A percentile compares a stretch with the other conserved stretches of the same genome.
These are phyloP conservation scores for Boletellus deceptivus DNA, from an alignment of 1,284 basidiomycete genomes.

Conservation along the genomic window DNA sequence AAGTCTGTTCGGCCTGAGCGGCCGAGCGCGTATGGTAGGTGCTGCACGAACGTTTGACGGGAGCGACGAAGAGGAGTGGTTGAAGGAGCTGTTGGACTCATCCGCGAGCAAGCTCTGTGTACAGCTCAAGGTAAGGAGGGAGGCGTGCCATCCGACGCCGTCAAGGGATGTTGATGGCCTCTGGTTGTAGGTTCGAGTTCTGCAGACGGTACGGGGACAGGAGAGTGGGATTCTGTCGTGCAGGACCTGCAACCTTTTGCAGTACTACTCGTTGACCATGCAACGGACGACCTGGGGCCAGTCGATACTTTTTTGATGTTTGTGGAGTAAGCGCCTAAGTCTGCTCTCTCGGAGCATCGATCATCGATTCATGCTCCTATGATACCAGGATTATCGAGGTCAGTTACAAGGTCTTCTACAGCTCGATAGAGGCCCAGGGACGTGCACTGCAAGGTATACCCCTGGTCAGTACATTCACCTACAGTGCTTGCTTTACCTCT, in stretches of 20 bases:
- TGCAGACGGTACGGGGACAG: constrained; percentile 90
- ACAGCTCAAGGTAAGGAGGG: constrained; percentile 70
- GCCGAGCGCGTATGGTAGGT: constrained; percentile 66
- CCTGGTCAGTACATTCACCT: constrained; percentile 49
- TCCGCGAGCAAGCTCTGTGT: constrained; percentile 83
- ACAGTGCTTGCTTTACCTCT: not conserved
- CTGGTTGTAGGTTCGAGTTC: constrained; percentile 66
- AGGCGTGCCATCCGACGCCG: not conserved
- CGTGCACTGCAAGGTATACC: constrained; percentile 68
- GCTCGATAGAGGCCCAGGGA: too few relatives aligned
- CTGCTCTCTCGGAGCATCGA: not conserved
- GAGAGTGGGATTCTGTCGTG: constrained; percentile 91
- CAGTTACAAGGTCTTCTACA: constrained; percentile 82
- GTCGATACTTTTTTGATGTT: constrained; percentile 76
- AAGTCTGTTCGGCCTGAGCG: constrained; percentile 69
- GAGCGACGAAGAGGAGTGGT: constrained; percentile 77
- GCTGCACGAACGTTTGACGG: constrained; percentile 56
- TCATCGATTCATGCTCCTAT: not conserved
- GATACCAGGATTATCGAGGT: constrained; percentile 68
- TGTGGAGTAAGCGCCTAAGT: constrained; percentile 61
- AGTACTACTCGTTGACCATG: constrained; percentile 95
- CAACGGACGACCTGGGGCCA: constrained; percentile 82
- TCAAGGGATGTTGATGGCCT: not conserved
- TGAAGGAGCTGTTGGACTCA: constrained; percentile 80
- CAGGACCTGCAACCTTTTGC: constrained; percentile 89